Conservation (phyloP, 1,139 yeast genomes). For the Kodamaea suecica region DNA sequence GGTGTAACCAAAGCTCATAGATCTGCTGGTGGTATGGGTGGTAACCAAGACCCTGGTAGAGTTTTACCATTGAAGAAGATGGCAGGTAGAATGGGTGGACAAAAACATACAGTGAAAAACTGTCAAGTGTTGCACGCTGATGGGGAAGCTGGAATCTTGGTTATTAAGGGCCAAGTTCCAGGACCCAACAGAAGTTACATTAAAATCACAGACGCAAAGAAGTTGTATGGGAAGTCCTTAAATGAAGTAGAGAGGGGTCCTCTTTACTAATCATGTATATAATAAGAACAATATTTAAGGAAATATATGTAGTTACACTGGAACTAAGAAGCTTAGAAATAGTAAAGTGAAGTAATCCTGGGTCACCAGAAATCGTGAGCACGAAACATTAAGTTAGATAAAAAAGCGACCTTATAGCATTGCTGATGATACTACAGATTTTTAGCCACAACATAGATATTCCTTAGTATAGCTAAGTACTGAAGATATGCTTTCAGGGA, state of each 20-base stretch:
- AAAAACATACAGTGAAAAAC: constrained; percentile 71
- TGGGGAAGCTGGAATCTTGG: constrained; percentile 73
- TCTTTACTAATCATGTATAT: constrained; percentile 11
- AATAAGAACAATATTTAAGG: constrained; percentile 1
- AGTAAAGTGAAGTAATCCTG: too few species aligned
- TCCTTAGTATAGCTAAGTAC: too few species aligned
- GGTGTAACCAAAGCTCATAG: constrained; percentile 95
- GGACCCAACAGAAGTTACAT: constrained; percentile 82
- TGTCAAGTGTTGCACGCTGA: constrained; percentile 75
- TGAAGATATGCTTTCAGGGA: too few species aligned
- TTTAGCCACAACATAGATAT: too few species aligned
- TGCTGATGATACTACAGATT: too few species aligned
- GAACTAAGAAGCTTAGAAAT: constrained; percentile 1
- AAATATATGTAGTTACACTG: constrained; percentile 1
- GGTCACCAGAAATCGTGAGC: too few species aligned
- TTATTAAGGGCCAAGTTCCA: constrained; percentile 87
- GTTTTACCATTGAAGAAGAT: constrained; percentile 94
- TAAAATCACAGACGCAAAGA: constrained; percentile 71
- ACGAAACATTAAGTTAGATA: too few species aligned
- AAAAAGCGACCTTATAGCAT: too few species aligned
- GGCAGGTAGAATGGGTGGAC: constrained; percentile 96
- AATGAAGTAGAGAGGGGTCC: constrained; percentile 12
- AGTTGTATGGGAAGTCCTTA: constrained; percentile 38
- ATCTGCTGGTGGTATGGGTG: constrained; percentile 97
- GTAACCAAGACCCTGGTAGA: constrained; percentile 93